phyloP scores from a whole-genome alignment of 164 flowering plant genomes.

The Nelumbo lutea region DNA sequence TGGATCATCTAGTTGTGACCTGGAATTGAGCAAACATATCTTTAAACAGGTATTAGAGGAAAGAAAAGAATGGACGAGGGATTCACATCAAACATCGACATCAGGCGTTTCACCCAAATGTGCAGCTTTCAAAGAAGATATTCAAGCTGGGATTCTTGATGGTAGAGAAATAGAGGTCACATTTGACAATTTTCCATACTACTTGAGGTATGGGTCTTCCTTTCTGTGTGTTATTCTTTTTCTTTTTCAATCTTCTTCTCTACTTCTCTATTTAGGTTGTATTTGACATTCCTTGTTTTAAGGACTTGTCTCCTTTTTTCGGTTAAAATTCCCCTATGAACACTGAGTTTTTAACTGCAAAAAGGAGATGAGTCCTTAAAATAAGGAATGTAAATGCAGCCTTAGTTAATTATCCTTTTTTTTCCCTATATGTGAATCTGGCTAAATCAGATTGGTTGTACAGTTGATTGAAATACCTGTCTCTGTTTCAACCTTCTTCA shows the following conservation, averaged over 20 bases:
- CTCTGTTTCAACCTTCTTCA: too few relatives aligned
- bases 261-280: too few relatives aligned
- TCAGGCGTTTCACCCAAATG: constrained; percentile 45
- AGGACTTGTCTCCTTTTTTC: too few relatives aligned
- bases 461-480: too few relatives aligned
- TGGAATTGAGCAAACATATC: constrained; percentile 39
- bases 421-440: too few relatives aligned
- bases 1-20: constrained; percentile 30
- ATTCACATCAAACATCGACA: constrained; percentile 52
- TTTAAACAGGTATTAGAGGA: constrained; percentile 54
- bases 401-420: too few relatives aligned
- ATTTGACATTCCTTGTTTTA: too few relatives aligned
- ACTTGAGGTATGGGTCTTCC: constrained; percentile 47
- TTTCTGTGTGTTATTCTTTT: not conserved
- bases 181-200: constrained; percentile 75
- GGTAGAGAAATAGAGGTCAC: constrained; percentile 57
- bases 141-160: constrained; percentile 61
- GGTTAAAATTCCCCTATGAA: too few relatives aligned
- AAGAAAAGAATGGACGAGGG: constrained; percentile 48
- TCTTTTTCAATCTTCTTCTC: not conserved
- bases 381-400: too few relatives aligned
- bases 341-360: too few relatives aligned
- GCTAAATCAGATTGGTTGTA: too few relatives aligned
- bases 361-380: too few relatives aligned
- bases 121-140: constrained; percentile 59